Percentiles rank a stretch among this genome's conserved stretches.
These are phyloP conservation scores for Venturia aucupariae DNA, from an alignment of 2,329 filamentous ascomycete genomes.

Conservation along the genomic window DNA sequence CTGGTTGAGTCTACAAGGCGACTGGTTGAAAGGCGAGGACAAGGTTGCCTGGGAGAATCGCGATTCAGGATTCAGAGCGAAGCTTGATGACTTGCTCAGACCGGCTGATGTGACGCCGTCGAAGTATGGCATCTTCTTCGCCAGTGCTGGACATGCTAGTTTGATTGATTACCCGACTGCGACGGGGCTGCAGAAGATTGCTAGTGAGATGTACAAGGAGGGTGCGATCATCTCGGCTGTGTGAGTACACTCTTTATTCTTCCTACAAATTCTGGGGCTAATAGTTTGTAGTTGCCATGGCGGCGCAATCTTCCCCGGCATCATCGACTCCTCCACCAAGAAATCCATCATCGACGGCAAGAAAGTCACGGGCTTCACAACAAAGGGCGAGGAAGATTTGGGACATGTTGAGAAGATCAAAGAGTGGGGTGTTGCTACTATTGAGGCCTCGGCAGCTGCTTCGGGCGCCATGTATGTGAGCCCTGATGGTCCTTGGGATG, in stretches of 20 bases:
- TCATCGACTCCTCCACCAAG: constrained; percentile 24
- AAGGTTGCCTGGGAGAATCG: constrained; percentile 31
- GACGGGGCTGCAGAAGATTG: constrained; percentile 32
- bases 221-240: constrained; percentile 37
- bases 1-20: constrained; percentile 35
- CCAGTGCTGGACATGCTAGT: constrained; percentile 36
- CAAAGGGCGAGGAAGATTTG: constrained; percentile 27
- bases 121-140: constrained; percentile 32
- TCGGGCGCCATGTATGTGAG: constrained; percentile 25
- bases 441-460: constrained; percentile 24
- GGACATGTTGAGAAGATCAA: constrained; percentile 27
- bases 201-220: constrained; percentile 30
- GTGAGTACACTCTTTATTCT: not conserved
- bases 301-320: constrained; percentile 29
- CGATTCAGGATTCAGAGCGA: constrained; percentile 35
- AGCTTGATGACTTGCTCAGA: constrained; percentile 36
- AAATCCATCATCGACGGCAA: constrained; percentile 28
- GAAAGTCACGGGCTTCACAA: constrained; percentile 33
- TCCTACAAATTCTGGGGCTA: not conserved
- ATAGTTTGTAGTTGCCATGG: constrained; percentile 26
- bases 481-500: constrained; percentile 22
- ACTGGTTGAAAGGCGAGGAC: constrained; percentile 35
- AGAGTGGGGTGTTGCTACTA: constrained; percentile 25
- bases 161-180: constrained; percentile 40
- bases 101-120: constrained; percentile 21